These are phyloP conservation scores for Colletotrichum kahawae DNA, from an alignment of 2,329 filamentous ascomycete species.

Conservation along the genomic window DNA sequence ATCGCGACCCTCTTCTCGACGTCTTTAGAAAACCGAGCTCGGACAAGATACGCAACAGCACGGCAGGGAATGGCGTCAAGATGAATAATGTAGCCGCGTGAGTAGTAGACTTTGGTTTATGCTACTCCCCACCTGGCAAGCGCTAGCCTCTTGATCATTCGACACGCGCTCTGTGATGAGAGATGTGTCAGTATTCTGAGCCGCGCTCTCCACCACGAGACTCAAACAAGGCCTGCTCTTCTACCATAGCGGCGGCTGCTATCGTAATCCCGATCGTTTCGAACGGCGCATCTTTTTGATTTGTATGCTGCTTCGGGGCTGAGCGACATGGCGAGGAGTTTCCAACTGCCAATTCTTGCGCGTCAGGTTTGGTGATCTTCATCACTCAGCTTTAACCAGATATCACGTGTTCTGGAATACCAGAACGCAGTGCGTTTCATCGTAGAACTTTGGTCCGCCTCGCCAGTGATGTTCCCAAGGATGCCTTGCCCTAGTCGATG, in stretches of 20 bases:
- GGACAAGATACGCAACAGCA: background rate
- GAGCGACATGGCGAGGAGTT: background rate
- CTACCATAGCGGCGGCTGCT: background rate
- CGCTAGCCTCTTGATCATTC: background rate
- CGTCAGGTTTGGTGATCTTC: background rate
- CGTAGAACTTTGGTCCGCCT: background rate
- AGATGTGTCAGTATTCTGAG: background rate
- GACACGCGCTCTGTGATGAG: background rate
- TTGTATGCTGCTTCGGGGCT: background rate
- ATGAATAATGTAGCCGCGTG: background rate
- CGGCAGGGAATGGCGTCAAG: background rate
- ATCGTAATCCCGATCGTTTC: background rate
- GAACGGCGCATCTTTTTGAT: background rate
- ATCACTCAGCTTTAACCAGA: background rate
- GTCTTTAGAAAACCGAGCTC: background rate
- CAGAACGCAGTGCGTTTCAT: background rate
- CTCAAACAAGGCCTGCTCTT: background rate
- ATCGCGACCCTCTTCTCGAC: background rate
- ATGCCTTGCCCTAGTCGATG: accelerated
- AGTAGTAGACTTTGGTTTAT: background rate
- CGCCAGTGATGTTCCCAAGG: background rate
- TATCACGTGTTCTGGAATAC: background rate
- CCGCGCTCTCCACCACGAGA: background rate
- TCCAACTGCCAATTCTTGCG: background rate
- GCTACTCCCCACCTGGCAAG: background rate